Evolutionary conservation across 805 yeast genomes (phyloP), one percentile per base, ranked within the genome.

Genomic region (Metschnikowia henanensis): DNA sequence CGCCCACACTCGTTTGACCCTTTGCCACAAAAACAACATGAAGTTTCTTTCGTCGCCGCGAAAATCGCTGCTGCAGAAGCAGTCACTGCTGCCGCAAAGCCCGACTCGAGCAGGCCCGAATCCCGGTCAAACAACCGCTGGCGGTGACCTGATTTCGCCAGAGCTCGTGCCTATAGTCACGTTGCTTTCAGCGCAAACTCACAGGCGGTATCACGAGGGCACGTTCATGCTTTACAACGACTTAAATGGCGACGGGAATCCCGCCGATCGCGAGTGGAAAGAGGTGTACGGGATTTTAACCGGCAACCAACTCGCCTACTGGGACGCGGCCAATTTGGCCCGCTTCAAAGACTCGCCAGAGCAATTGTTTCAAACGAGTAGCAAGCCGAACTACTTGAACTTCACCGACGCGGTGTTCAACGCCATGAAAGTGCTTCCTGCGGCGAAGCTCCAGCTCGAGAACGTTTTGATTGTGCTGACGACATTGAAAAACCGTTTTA

Each of bases 211-310:
- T 63, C 73, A 76, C 49, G 94, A 85, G 54, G 94, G 92, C 41
- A 79, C 83, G 2, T 80, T 87, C 57, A 79, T 85, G 84, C 64
- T 87, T 7, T 69, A 85, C 48, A 81, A 83, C 53, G 92, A 86
- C 54, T 68, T 87, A 53, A 81, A 69, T 57, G 79, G 87, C 20
- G 96, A 92, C 53, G 99, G 99, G 7, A 77, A 83, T 43, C 91
- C 96, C 0, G 82, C 84, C 0, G 87, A 84, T 38, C 73, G 97
- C 35, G 76, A 77, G 56, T 94, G 99, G 99, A 75, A 77, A 42
- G 97, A 94, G 66, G 96, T 91, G 19, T 94, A 87, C 62, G 98
- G 96, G 34, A 88, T 87, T 13, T 70, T 94, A 32, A 81, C 88
- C 4, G 99, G 99, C 17, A 87, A 88, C 46, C 96, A 92, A 57